phyloP scores from a whole-genome alignment of 2,329 filamentous ascomycete genomes.

The Trichoderma polysporum region DNA sequence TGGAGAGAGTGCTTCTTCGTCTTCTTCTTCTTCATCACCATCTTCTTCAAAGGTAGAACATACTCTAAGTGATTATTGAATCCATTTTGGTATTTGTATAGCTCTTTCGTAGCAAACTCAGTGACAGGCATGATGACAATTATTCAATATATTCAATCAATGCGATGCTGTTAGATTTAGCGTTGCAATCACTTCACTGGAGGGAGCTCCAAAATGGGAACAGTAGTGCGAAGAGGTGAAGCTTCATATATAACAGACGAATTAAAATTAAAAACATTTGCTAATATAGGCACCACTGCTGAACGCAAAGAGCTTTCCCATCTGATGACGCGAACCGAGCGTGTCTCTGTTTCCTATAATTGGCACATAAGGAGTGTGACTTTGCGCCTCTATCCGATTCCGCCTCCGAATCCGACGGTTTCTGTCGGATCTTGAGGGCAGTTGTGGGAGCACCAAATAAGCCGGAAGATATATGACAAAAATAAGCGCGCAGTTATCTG shows the following conservation, averaged over 20 bases:
- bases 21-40: too few relatives aligned
- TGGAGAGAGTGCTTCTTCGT: too few relatives aligned
- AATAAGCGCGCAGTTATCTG: not conserved
- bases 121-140: slow-evolving; percentile 49
- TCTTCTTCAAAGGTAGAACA: too few relatives aligned
- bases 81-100: slow-evolving; percentile 75
- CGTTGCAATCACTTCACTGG: not conserved
- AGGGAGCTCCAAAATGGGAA: not conserved
- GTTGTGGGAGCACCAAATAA: too few relatives aligned
- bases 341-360: not conserved
- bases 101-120: slow-evolving; percentile 48
- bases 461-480: not conserved
- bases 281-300: not conserved
- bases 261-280: not conserved
- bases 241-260: not conserved
- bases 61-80: slow-evolving; percentile 78
- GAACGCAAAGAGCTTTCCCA: not conserved
- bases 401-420: slow-evolving; percentile 16
- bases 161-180: not conserved
- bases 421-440: slow-evolving; percentile 2
- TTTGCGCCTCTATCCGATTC: slow-evolving; percentile 7
- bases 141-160: not conserved
- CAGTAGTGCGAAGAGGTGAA: not conserved
- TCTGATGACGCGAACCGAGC: slow-evolving; percentile 13
- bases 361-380: not conserved